Evolutionary conservation across 2,329 filamentous ascomycete genomes (phyloP), one percentile per base, ranked within the genome.

Genomic region (Fusarium longipes): DNA sequence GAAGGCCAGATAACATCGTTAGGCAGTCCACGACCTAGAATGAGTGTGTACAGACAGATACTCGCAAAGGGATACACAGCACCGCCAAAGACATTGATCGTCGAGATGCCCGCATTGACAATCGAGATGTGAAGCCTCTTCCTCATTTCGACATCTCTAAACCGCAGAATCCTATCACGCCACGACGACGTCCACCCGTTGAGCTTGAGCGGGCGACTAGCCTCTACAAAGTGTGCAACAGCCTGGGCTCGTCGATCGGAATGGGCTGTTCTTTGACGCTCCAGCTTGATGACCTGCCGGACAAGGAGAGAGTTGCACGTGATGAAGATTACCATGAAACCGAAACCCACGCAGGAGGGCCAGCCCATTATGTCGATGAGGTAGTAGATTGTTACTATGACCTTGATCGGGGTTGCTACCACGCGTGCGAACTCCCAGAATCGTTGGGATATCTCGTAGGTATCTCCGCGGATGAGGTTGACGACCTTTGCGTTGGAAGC

Each of bases 401-500:
- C 84, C 60, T 91, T 91, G 17, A 96, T 77, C 0, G 93, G 93
- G 63, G 91, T 92, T 5, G 89, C 89, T 38, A 96, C 81, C 3
- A 97, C 81, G n/a, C 83, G 83, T 3, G 91, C 86, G 51, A 96
- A 91, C 62, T 97, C 93, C 93, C 93, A 97, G 71, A 97, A 96
- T 40, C 91, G 82, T 73, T 95, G 92, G 4, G 92, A 87, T 36
- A 95, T 87, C 74, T 94, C 91, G 73, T 95, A 96, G 0, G 91
- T 92, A 75, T 96, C 92, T 59, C 86, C 89, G 47, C 93, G 89
- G 82, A 97, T 91, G 3, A 97, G 79, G 71, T 97, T 97, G 63
- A 97, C 85, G 50, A 97, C 96, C 74, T 97, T 97, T 9, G 93
- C 93, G 79, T 94, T 95, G 0, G 92, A 93, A 0, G 93, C 93